phyloP scores from a whole-genome alignment of 148 eudicot genomes.

The Heliamphora exappendiculata region DNA sequence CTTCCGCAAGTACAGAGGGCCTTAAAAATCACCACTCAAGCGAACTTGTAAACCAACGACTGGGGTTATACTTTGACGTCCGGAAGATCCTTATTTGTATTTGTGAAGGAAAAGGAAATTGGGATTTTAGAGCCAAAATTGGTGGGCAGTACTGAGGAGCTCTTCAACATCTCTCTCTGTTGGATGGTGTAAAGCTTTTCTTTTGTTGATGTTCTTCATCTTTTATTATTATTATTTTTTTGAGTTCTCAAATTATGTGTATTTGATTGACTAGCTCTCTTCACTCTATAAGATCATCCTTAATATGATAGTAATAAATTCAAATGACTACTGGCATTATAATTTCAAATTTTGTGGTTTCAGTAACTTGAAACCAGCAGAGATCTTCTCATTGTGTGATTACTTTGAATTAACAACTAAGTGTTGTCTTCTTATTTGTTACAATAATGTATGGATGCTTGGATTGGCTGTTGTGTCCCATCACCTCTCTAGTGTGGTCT shows the following conservation, averaged over 20 bases:
- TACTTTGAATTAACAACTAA: not conserved
- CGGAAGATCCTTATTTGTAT: conserved; percentile 6
- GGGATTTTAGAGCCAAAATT: conserved; percentile 11
- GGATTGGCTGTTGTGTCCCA: too few species aligned
- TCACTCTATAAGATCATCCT: not conserved
- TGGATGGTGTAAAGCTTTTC: conserved; percentile 18
- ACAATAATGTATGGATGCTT: too few species aligned
- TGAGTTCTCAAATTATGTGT: conserved; percentile 9
- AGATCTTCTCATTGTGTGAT: not conserved
- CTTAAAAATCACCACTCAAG: conserved; percentile 29
- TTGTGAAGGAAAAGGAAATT: not conserved
- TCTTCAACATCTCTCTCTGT: conserved; percentile 8
- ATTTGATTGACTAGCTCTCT: conserved; percentile 9
- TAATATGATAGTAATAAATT: conserved; percentile 5
- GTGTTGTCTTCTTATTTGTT: not conserved
- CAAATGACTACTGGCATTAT: not conserved
- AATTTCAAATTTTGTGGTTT: not conserved
- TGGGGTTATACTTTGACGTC: not conserved
- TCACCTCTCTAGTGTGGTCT: too few species aligned
- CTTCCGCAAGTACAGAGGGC: conserved; percentile 75
- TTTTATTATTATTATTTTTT: not conserved
- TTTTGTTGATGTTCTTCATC: not conserved
- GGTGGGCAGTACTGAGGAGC: conserved; percentile 13
- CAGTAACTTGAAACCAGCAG: not conserved
- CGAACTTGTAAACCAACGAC: not conserved